Evolutionary conservation across 2,329 filamentous ascomycete species (phyloP), one percentile per base, ranked within the genome.

Genomic region (Escovopsis sp.): DNA sequence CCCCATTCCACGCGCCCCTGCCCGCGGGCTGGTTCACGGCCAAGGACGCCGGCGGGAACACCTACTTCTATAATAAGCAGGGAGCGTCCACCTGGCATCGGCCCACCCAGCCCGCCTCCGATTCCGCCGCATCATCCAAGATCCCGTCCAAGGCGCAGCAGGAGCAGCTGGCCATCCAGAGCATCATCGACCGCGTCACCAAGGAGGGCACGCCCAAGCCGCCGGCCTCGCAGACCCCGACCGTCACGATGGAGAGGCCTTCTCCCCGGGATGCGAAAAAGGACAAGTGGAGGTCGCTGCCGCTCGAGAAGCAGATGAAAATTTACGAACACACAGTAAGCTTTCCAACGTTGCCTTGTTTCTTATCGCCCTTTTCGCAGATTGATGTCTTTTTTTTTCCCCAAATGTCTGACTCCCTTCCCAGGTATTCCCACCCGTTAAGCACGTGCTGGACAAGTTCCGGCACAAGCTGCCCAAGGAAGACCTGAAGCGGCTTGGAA

Each of bases 311-410:
- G 63, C 85, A 91, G 62, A 93, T 87, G 75, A 94, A 86, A 66
- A 71, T 94, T 3, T 96, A 95, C 54, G 88, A 95, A 60, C 88
- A 88, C 56, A 94, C 87, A 41, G 86, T 93, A 70, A 60, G 84
- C 67, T n/a, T 18, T 15, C 9, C 35, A 11, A 32, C 34, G 4
- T 23, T 23, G 4, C 6, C 37, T 10, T 33, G 2, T 23, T 18
- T 33, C 3, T 23, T 38, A 33, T 33, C 12, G 12, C 30, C 30
- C n/a, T 33, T 12, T 23, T 35, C 10, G 39, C 39, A 10, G 36
- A 26, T 23, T 10, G 26, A 3, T 12, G 10, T 33, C n/a, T 11
- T 11, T 11, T 32, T 9, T 32, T 9, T 32, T 2, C 28, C 28
- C 8, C 28, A 32, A 23, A 7, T 11, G 4, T 32, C 11, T 32